phyloP scores from a whole-genome alignment of 208 protist species.

The Leishmania major region DNA sequence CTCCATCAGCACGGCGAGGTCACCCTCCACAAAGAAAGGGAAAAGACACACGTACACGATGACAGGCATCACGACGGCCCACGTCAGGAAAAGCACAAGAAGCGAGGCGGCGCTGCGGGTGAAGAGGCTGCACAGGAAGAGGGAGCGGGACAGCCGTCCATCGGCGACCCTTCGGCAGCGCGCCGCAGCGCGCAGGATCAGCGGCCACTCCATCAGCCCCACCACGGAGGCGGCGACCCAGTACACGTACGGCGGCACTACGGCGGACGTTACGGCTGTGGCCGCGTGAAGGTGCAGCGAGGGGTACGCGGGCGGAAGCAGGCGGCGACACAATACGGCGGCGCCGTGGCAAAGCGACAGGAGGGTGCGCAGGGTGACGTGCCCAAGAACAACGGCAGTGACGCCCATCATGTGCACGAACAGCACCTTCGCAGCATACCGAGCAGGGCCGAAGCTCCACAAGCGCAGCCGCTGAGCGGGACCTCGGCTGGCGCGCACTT shows the following conservation, averaged over 20 bases:
- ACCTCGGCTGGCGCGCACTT: constrained; percentile 3
- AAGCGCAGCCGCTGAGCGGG: neutral
- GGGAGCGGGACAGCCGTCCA: constrained; percentile 5
- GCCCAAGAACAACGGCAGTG: constrained; percentile 14
- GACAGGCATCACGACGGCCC: constrained; percentile 14
- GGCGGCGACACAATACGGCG: neutral
- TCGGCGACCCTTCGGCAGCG: neutral
- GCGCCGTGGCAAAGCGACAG: neutral
- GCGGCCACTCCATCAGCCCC: constrained; percentile 9
- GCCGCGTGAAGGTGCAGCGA: neutral
- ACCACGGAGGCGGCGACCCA: constrained; percentile 1
- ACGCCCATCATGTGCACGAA: constrained; percentile 6
- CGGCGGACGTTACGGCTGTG: neutral
- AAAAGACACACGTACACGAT: constrained; percentile 25
- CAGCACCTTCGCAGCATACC: constrained; percentile 5
- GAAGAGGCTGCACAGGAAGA: constrained; percentile 20
- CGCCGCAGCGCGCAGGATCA: neutral
- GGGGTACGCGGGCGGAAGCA: neutral
- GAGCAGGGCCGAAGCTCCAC: constrained; percentile 4
- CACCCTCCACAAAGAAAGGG: constrained; percentile 25
- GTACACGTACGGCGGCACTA: constrained; percentile 4
- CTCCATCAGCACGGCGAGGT: constrained; percentile 17
- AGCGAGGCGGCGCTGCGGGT: constrained; percentile 10
- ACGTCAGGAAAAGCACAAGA: constrained; percentile 10
- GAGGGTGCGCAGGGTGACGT: constrained; percentile 6